Evolutionary conservation across 441 rosid genomes (phyloP).

Genomic region (Aquilaria agallochum): DNA sequence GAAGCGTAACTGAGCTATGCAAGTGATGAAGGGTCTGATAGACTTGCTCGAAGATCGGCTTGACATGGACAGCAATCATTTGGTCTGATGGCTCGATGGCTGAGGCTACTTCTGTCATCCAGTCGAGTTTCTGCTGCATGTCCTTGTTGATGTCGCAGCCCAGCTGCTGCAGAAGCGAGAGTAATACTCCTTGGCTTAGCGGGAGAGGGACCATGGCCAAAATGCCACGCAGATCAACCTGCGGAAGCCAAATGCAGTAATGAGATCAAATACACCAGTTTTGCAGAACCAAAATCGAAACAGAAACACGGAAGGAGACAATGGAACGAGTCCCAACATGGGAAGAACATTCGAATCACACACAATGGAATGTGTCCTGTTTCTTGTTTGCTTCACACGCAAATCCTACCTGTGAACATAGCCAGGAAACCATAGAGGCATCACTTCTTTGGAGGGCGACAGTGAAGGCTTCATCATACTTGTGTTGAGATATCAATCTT

Average conservation of each 20-base stretch:
- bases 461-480: constrained; percentile 64
- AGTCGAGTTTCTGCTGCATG: constrained; percentile 37
- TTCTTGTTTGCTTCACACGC: neutral
- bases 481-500: constrained; percentile 43
- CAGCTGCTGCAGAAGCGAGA: constrained; percentile 62
- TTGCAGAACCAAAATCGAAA: neutral
- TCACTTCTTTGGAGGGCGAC: constrained; percentile 57
- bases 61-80: constrained; percentile 37
- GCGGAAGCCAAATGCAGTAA: neutral
- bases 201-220: constrained; percentile 40
- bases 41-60: constrained; percentile 62
- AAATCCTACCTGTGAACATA: constrained; percentile 54
- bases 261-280: neutral
- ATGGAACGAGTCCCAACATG: neutral
- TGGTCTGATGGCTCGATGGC: constrained; percentile 58
- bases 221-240: constrained; percentile 53
- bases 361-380: neutral
- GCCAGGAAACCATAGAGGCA: constrained; percentile 56
- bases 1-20: constrained; percentile 28
- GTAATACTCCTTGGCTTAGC: constrained; percentile 67
- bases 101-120: constrained; percentile 56
- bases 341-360: neutral
- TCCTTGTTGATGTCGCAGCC: constrained; percentile 55
- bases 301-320: neutral
- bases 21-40: constrained; percentile 47